A percentile compares a stretch with the other conserved stretches of the same genome.
phyloP scores from a whole-genome alignment of 1,139 yeast genomes.

The Pichia sp. region DNA sequence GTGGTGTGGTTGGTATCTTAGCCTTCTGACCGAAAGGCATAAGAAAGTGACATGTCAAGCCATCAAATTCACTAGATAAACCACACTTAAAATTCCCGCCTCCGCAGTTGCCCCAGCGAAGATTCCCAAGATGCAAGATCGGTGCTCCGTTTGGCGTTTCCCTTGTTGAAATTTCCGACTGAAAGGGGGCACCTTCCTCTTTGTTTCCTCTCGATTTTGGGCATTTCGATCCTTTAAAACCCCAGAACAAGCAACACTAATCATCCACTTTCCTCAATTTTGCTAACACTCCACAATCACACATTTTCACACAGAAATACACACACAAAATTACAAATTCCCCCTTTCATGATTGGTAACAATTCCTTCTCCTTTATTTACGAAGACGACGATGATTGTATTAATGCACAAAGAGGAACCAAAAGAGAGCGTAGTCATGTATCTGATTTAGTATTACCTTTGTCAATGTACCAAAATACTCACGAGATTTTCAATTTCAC shows the following conservation, averaged over 20 bases:
- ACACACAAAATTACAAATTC: neutral
- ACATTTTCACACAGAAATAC: no score
- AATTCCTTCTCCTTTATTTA: slow-evolving; percentile 5
- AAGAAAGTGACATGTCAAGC: no score
- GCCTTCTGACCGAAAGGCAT: no score
- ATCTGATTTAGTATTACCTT: neutral
- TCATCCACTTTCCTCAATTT: neutral
- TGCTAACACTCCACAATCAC: slow-evolving; percentile 5
- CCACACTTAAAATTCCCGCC: no score
- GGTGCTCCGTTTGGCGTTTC: no score
- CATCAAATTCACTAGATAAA: no score
- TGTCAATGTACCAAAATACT: neutral
- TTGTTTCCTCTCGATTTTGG: neutral
- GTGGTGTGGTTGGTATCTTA: neutral
- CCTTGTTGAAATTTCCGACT: no score
- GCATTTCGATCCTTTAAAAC: no score
- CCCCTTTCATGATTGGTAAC: slow-evolving; percentile 3
- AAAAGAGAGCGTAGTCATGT: slow-evolving; percentile 5
- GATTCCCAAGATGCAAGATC: no score
- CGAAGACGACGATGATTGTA: slow-evolving; percentile 11
- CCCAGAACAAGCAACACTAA: no score
- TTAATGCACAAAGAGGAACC: slow-evolving; percentile 4
- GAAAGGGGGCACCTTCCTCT: no score
- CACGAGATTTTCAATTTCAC: neutral
- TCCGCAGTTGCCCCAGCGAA: no score